These are phyloP conservation scores for Naganishia sp. DNA, from an alignment of 1,284 basidiomycete genomes.

Conservation along the genomic window DNA sequence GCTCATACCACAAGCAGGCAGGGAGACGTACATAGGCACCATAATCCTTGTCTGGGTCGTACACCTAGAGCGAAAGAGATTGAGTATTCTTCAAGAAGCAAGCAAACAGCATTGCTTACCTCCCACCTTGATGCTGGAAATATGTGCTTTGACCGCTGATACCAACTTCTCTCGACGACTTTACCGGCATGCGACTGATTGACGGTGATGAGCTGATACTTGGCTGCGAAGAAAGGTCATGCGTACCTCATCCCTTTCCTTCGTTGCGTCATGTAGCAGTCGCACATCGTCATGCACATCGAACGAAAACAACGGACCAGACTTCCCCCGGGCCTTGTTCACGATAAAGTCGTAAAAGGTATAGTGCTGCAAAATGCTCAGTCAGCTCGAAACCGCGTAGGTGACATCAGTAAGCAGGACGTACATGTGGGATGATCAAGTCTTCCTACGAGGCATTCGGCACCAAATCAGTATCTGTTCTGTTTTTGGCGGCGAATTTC, in stretches of 20 bases:
- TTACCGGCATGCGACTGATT: conserved; percentile 90
- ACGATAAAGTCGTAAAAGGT: conserved; percentile 99
- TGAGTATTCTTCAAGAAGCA: conserved; percentile 2
- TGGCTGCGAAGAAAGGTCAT: too few species aligned
- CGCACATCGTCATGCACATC: conserved; percentile 99
- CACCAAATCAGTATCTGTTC: background rate
- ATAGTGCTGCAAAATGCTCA: conserved; percentile 69
- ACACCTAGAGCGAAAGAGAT: conserved; percentile 58
- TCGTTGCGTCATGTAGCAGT: conserved; percentile 87
- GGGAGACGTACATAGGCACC: conserved; percentile 64
- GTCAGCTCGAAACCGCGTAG: too few species aligned
- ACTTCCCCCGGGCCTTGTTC: conserved; percentile 97
- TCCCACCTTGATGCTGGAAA: conserved; percentile 95
- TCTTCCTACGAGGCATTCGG: conserved; percentile 68
- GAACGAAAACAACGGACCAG: conserved; percentile 96
- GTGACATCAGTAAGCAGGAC: conserved; percentile 39
- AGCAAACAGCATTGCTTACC: conserved; percentile 56
- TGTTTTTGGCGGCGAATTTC: conserved; percentile 36
- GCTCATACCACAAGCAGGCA: background rate
- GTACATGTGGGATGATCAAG: conserved; percentile 87
- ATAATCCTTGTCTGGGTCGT: conserved; percentile 87
- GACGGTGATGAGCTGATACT: background rate
- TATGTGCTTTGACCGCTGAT: conserved; percentile 91
- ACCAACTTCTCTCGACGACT: conserved; percentile 94
- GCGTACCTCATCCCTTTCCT: conserved; percentile 85